These are phyloP conservation scores for Paecilomyces sp. DNA, from an alignment of 2,329 filamentous ascomycete species.

Conservation along the genomic window DNA sequence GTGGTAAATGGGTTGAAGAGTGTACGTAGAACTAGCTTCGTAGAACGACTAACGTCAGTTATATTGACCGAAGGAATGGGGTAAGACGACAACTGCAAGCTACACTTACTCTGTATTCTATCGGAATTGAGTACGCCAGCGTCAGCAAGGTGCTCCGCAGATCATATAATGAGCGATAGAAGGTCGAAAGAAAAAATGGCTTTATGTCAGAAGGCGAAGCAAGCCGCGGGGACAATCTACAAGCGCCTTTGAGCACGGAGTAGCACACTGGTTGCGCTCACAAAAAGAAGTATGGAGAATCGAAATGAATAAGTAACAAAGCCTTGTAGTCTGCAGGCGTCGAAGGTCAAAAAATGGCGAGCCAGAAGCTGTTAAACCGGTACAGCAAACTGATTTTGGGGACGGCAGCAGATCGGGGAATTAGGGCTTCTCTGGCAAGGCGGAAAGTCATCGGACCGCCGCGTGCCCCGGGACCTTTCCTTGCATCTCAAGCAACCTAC, in stretches of 20 bases:
- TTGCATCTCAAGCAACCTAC: not conserved
- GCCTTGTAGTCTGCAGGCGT: not conserved
- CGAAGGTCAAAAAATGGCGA: not conserved
- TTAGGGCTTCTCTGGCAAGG: constrained; percentile 29
- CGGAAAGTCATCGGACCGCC: constrained; percentile 20
- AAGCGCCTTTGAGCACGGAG: not conserved
- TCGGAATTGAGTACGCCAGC: not conserved
- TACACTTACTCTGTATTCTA: not conserved
- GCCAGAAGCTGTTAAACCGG: not conserved
- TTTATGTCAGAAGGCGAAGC: constrained; percentile 9
- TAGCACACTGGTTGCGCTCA: not conserved
- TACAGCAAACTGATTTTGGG: not conserved
- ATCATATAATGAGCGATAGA: not conserved
- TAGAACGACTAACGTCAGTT: not conserved
- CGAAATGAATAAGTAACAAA: not conserved
- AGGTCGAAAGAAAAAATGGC: constrained; percentile 6
- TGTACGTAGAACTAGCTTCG: not conserved
- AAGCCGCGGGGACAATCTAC: not conserved
- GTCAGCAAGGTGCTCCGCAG: not conserved
- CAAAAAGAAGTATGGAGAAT: constrained; percentile 1
- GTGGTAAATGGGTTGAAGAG: not conserved
- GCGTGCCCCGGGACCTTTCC: constrained; percentile 16
- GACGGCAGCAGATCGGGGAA: constrained; percentile 16
- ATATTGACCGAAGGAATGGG: not conserved
- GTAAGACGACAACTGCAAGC: not conserved